These are phyloP conservation scores for Pulveroboletus sp. DNA, from an alignment of 768 basidiomycete genomes.

Conservation along the genomic window DNA sequence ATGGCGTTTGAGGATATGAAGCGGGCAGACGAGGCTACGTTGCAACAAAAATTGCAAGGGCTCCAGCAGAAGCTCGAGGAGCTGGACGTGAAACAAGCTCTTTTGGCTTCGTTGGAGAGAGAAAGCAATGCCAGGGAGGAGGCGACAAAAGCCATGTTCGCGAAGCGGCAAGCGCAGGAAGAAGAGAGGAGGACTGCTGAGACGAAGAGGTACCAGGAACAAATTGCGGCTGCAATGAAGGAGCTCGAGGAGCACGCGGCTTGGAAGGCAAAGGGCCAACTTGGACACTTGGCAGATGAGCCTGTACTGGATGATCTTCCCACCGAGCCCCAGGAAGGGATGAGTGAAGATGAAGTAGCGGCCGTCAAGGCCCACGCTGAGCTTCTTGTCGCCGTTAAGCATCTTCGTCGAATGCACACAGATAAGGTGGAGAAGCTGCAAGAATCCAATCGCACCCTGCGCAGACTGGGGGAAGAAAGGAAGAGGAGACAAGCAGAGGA, in stretches of 20 bases:
- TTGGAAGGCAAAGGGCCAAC: conserved; percentile 3
- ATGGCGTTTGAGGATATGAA: conserved; percentile 21
- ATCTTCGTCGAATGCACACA: conserved; percentile 16
- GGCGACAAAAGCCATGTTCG: conserved; percentile 12
- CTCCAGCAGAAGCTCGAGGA: conserved; percentile 18
- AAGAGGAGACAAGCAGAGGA: conserved; percentile 15
- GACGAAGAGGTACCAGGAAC: conserved; percentile 17
- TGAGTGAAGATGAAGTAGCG: conserved; percentile 17
- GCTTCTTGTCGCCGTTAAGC: conserved; percentile 12
- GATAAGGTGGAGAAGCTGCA: conserved; percentile 17
- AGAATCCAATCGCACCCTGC: conserved; percentile 15
- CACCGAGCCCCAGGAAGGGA: conserved; percentile 18
- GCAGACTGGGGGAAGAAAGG: conserved; percentile 24
- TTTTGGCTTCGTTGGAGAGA: conserved; percentile 19
- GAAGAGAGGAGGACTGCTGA: conserved; percentile 21
- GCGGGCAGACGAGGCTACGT: conserved; percentile 13
- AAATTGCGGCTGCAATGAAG: conserved; percentile 16
- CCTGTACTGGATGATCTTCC: conserved; percentile 10
- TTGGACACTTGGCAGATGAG: neutral
- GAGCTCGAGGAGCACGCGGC: conserved; percentile 15
- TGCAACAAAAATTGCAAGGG: conserved; percentile 20
- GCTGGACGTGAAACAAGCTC: conserved; percentile 16
- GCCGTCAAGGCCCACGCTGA: conserved; percentile 7
- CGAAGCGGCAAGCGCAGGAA: conserved; percentile 25
- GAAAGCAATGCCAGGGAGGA: conserved; percentile 27